Evolutionary conservation across 805 yeast genomes (phyloP).

Genomic region (Saccharomycopsis schoenii): DNA sequence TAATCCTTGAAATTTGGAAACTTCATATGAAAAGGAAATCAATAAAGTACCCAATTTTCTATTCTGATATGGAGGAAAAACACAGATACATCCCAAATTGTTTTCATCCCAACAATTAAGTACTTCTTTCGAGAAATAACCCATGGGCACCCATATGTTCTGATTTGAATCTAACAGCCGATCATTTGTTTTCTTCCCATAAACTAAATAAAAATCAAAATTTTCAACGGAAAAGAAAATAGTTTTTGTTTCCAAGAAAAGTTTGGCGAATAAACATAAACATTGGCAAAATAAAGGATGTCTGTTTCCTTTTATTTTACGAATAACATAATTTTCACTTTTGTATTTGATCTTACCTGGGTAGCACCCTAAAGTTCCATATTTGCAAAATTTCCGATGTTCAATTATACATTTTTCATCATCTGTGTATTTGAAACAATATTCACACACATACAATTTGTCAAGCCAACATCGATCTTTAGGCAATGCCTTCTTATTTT

Average conservation of each 20-base stretch:
- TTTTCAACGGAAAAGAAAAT: constrained; percentile 70
- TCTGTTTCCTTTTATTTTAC: constrained; percentile 57
- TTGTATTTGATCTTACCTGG: constrained; percentile 69
- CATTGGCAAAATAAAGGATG: constrained; percentile 70
- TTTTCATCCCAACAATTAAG: constrained; percentile 67
- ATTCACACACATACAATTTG: constrained; percentile 61
- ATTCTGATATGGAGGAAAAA: constrained; percentile 88
- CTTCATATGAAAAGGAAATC: constrained; percentile 72
- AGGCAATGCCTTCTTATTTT: constrained; percentile 15
- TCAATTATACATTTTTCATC: constrained; percentile 31
- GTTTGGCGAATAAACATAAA: constrained; percentile 73
- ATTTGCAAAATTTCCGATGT: constrained; percentile 43
- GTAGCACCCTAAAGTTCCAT: constrained; percentile 24
- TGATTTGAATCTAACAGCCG: background rate
- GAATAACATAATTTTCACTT: constrained; percentile 45
- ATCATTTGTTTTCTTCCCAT: constrained; percentile 28
- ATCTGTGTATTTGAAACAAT: constrained; percentile 75
- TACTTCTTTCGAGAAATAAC: constrained; percentile 84
- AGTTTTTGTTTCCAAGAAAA: constrained; percentile 84
- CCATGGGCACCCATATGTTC: constrained; percentile 47
- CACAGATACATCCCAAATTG: constrained; percentile 83
- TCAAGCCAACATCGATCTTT: constrained; percentile 42
- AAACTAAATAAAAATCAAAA: constrained; percentile 71
- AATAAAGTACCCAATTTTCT: constrained; percentile 66
- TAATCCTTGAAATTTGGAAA: constrained; percentile 54